Percentiles rank a stretch among this genome's conserved stretches.
Evolutionary conservation across 2,329 filamentous ascomycete species (phyloP).

Genomic region (Amesomyces nigricolor): DNA sequence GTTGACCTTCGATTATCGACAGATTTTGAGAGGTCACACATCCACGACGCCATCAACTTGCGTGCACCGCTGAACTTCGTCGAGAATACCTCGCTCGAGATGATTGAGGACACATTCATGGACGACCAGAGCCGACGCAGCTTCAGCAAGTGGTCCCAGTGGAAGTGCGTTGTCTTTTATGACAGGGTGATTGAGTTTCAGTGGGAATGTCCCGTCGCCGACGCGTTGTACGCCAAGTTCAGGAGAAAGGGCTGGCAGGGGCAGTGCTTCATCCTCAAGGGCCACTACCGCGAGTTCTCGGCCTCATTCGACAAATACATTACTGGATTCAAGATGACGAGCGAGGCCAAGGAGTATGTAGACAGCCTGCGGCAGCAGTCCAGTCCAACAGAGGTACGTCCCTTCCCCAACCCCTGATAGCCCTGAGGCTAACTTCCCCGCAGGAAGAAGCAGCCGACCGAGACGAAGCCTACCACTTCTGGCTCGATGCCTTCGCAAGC

Average conservation of each 20-base stretch:
- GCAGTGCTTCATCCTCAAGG: slow-evolving; percentile 49
- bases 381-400: slow-evolving; percentile 32
- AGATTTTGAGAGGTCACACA: slow-evolving; percentile 47
- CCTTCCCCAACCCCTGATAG: background rate
- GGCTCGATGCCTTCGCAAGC: slow-evolving; percentile 39
- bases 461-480: slow-evolving; percentile 39
- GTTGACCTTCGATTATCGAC: slow-evolving; percentile 45
- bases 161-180: slow-evolving; percentile 49
- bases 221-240: slow-evolving; percentile 41
- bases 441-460: slow-evolving; percentile 21
- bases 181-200: slow-evolving; percentile 44
- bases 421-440: slow-evolving; percentile 15
- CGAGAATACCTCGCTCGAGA: slow-evolving; percentile 42
- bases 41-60: slow-evolving; percentile 48
- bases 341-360: slow-evolving; percentile 37
- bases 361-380: slow-evolving; percentile 35
- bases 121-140: slow-evolving; percentile 43
- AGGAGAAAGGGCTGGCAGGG: slow-evolving; percentile 45
- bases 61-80: slow-evolving; percentile 47
- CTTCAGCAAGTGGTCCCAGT: slow-evolving; percentile 43
- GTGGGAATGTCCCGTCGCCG: slow-evolving; percentile 47
- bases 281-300: slow-evolving; percentile 51
- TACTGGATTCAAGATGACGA: slow-evolving; percentile 38
- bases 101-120: slow-evolving; percentile 45
- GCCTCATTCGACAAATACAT: slow-evolving; percentile 48